Base-by-base conservation (phyloP, 768 basidiomycete species). In the Rubroboletus pulcherrimus region DNA sequence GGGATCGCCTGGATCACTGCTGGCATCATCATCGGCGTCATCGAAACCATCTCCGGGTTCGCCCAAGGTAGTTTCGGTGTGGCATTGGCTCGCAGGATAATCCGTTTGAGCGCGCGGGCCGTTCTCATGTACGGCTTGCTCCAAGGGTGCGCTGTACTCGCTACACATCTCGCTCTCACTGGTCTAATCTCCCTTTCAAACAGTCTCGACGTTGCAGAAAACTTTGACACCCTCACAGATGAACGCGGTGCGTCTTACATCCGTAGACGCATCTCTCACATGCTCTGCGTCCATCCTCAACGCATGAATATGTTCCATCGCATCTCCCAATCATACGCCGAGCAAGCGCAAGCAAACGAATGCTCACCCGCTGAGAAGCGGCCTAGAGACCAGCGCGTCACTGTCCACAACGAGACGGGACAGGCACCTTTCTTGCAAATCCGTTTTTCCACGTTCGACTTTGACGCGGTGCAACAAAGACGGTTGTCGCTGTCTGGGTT, bases 41-140 rank as follows among this genome's bases (percentile, higher is more conserved):
- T 85, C 45, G 90, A 92, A 69, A 82, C 80, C 6, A 67, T 82
- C 7, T 63, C 85, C 10, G 90, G 88, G 1, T 90, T 89, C 60
- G 78, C 77, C 3, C 70, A 73, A 14, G 76, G 74, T 29, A 74
- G 75, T 8, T 89, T 89, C 62, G 79, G 76, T 1, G 60, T 78
- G 10, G 71, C 76, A 1, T 59, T 91, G 14, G 74, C 78, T 9
- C 76, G 90, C 37, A 80, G 89, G 15, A 71, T 83, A 21, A 56
- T 92, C 35, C 76, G 86, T 42, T 68, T 86, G 49, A 38, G 84
- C 11, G 75, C 77, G 3, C 76, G 87, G 44, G 78, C 75, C 0
- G 77, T 72, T 59, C 65, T 91, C 19, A 78, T 81, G 55, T 77
- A 86, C 52, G 90, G 89, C 17, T 59, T 85, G 21, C 70, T 83